These are phyloP conservation scores for Pleurotus citrinopileatus DNA, from an alignment of 768 basidiomycete genomes.

Conservation along the genomic window DNA sequence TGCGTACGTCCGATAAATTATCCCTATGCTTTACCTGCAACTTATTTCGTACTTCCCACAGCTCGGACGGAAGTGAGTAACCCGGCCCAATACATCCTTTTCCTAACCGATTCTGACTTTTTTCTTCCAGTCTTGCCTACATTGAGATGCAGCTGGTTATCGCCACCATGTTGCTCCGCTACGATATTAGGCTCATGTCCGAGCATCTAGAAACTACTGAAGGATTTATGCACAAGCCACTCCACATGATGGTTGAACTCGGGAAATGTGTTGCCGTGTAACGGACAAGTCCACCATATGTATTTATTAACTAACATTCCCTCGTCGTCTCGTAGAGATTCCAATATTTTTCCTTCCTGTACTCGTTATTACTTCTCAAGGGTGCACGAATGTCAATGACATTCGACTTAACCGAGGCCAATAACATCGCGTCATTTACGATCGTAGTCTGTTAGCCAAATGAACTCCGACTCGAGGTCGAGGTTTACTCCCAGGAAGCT, in stretches of 20 bases:
- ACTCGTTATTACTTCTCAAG: no score
- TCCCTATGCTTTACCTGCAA: not conserved
- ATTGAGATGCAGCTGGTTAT: constrained; percentile 26
- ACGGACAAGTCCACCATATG: not conserved
- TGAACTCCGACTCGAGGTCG: not conserved
- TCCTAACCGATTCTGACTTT: constrained; percentile 6
- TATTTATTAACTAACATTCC: no score
- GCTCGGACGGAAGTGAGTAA: constrained; percentile 22
- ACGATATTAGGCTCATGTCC: constrained; percentile 20
- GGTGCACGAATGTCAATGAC: not conserved
- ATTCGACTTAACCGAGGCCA: not conserved
- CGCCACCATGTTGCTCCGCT: constrained; percentile 22
- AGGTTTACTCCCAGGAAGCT: not conserved
- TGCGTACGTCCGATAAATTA: constrained; percentile 20
- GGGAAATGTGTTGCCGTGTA: not conserved
- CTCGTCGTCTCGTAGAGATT: no score
- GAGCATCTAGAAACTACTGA: constrained; percentile 21
- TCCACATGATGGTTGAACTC: constrained; percentile 18
- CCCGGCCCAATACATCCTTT: not conserved
- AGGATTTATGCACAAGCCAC: constrained; percentile 28
- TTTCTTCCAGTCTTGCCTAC: constrained; percentile 21
- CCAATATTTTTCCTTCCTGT: no score
- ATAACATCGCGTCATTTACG: not conserved
- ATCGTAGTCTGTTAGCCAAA: not conserved
- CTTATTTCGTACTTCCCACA: constrained; percentile 1